A percentile compares a stretch with the other conserved stretches of the same genome.
phyloP scores from a whole-genome alignment of 345 rosid species.

The Pistacia atlantica region DNA sequence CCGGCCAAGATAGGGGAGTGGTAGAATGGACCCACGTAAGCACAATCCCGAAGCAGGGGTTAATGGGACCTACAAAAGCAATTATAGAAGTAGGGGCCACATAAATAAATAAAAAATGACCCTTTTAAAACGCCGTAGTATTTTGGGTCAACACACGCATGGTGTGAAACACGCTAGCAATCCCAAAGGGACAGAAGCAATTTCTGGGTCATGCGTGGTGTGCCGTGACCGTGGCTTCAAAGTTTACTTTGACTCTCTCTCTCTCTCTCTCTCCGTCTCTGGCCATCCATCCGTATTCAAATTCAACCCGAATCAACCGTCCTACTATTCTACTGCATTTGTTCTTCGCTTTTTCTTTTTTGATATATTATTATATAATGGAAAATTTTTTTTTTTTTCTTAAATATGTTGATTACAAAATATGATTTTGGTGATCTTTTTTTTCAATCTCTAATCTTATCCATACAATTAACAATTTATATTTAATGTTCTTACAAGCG shows the following conservation, averaged over 20 bases:
- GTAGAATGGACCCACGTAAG: neutral
- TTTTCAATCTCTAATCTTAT: no score
- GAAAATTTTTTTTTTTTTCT: no score
- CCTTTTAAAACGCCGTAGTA: neutral
- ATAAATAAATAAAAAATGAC: neutral
- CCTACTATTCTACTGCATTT: no score
- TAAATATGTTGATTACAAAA: no score
- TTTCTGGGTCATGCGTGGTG: conserved; percentile 27
- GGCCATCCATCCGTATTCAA: neutral
- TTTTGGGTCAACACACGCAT: conserved; percentile 10
- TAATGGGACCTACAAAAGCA: neutral
- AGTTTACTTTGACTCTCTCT: conserved; percentile 6
- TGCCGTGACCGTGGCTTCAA: conserved; percentile 25
- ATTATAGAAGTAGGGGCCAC: conserved; percentile 9
- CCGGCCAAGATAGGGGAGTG: neutral
- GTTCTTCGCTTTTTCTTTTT: no score
- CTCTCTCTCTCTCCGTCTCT: neutral
- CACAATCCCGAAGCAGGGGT: neutral
- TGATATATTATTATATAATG: no score
- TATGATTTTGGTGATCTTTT: no score
- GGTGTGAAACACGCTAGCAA: conserved; percentile 16
- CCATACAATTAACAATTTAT: no score
- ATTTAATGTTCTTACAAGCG: no score
- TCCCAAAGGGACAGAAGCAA: neutral
- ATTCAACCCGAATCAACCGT: neutral